Base-by-base conservation (phyloP, 2,329 filamentous ascomycete genomes). In the Claviceps digitariae region DNA sequence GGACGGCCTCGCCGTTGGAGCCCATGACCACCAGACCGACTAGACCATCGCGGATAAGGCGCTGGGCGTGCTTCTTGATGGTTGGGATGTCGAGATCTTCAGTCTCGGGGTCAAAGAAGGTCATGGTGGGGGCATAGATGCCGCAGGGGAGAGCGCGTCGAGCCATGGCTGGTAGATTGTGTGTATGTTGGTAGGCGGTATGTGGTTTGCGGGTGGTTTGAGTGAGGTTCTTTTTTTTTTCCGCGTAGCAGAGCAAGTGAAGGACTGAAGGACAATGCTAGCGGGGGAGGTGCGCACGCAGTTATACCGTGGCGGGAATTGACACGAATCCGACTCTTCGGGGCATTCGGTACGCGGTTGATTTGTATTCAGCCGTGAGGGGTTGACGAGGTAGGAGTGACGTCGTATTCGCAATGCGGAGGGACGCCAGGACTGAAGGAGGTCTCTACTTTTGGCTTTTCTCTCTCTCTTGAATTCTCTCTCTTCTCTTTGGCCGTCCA, bases 51-150 rank as follows among this genome's bases (percentile, higher is more conserved):
- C 82, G 75, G 41, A 83, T 85, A 48, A 95, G 81, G 48, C 88
- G 84, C 60, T 87, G 81, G 25, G 87, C 86, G 66, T 95, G 89
- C 64, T 79, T 84, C 70, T 87, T 86, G 72, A 93, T 87, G 55
- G 79, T 79, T 38, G 85, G 76, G 58, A 90, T 81, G 64, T 95
- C 89, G 62, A 95, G 77, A 49, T 93, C 87, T 70, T 95, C 89
- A 47, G 87, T 93, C 58, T 84, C 78, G 7, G 84, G 77, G 69
- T 91, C 75, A 74, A 95, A 95, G 69, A 95, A 94, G 63, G 88
- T 94, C 83, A 93, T 88, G 56, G 86, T 91, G 27, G 89, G 89
- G 56, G 86, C 86, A 69, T 93, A 94, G 66, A 93, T 90, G 66
- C 88, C 87, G 63, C 84, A 84, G 46, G 86, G 84, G 53, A 94